Conservation (phyloP, 148 eudicot genomes). For the Chenopodium suecicum region DNA sequence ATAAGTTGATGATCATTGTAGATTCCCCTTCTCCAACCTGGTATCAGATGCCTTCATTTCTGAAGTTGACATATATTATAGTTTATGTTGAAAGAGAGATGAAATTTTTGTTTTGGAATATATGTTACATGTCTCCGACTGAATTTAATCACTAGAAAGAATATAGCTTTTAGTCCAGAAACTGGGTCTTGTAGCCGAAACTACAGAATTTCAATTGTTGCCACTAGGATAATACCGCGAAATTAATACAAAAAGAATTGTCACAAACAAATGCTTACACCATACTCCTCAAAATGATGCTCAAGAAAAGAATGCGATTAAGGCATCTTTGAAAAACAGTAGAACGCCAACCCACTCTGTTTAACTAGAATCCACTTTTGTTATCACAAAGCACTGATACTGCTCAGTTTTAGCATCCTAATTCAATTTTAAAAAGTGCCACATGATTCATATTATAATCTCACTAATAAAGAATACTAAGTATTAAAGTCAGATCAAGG, state of each 20-base stretch:
- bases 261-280: background rate
- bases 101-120: background rate
- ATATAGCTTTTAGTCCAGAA: background rate
- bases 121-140: background rate
- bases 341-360: background rate
- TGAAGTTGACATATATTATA: constrained; percentile 1
- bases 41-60: constrained; percentile 23
- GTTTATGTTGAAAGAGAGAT: background rate
- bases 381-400: background rate
- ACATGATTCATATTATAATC: background rate
- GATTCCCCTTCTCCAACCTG: background rate
- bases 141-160: background rate
- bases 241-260: too few species aligned
- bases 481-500: background rate
- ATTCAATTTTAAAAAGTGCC: background rate
- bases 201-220: background rate
- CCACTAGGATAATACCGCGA: background rate
- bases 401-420: background rate
- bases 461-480: background rate
- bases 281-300: background rate
- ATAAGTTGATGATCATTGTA: background rate
- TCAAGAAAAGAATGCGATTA: background rate
- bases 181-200: background rate
- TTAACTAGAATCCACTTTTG: background rate
- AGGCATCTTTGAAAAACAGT: constrained; percentile 11